Percentiles rank a stretch among this genome's conserved stretches.
Conservation (phyloP, 1,139 yeast genomes). For the Pichia sp. region DNA sequence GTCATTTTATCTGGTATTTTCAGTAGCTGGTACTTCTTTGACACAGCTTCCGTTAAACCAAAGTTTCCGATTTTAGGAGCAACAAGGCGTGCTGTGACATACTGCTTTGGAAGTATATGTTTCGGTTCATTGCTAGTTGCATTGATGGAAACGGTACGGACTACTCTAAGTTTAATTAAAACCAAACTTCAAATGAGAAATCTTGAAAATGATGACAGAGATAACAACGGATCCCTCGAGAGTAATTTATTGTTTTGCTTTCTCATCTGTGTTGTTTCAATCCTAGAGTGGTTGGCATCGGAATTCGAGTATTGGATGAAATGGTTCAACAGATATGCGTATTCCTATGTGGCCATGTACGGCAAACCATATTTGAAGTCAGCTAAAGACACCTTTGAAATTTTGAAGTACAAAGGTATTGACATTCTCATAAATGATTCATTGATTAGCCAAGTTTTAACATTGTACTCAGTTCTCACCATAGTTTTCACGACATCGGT, state of each 20-base stretch:
- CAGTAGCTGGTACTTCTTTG: constrained; percentile 85
- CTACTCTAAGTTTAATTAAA: constrained; percentile 15
- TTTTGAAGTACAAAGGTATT: constrained; percentile 72
- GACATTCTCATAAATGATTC: constrained; percentile 84
- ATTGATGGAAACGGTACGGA: constrained; percentile 39
- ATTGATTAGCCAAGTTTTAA: constrained; percentile 69
- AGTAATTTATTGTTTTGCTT: constrained; percentile 15
- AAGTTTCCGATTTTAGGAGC: constrained; percentile 76
- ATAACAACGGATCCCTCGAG: constrained; percentile 8
- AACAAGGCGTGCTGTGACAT: constrained; percentile 73
- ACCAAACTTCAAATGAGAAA: constrained; percentile 13
- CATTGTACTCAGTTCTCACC: constrained; percentile 65
- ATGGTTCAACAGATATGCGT: constrained; percentile 88
- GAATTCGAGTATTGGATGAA: constrained; percentile 72
- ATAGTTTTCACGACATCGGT: constrained; percentile 39
- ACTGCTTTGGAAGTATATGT: constrained; percentile 86
- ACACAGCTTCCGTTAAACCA: constrained; percentile 36
- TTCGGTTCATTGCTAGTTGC: constrained; percentile 85
- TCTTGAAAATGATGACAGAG: not conserved
- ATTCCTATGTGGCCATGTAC: constrained; percentile 78
- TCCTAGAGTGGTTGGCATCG: constrained; percentile 47
- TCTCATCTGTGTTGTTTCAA: constrained; percentile 27
- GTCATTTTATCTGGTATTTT: constrained; percentile 77
- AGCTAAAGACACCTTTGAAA: constrained; percentile 76
- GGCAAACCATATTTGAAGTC: constrained; percentile 71